Conservation (phyloP, 805 yeast species). For the Saturnispora kantuleensis region DNA sequence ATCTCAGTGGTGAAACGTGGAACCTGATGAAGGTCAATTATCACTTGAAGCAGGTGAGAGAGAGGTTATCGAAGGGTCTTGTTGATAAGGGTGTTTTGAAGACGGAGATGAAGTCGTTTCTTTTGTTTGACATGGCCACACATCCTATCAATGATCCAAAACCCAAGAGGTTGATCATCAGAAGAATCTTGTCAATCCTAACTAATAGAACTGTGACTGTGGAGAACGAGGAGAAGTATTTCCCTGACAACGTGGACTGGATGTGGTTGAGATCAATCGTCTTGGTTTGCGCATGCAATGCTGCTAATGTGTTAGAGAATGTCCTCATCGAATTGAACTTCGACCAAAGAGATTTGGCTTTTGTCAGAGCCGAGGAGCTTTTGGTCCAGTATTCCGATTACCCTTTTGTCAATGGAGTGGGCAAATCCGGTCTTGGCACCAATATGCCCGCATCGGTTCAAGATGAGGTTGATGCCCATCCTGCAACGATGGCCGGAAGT, state of each 20-base stretch:
- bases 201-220: constrained; percentile 61
- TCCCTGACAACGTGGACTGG: constrained; percentile 60
- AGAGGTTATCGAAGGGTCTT: constrained; percentile 88
- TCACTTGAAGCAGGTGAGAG: constrained; percentile 95
- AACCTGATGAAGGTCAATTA: constrained; percentile 87
- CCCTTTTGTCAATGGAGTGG: constrained; percentile 55
- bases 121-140: constrained; percentile 96
- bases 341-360: constrained; percentile 86
- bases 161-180: constrained; percentile 72
- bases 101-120: constrained; percentile 91
- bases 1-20: constrained; percentile 95
- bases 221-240: constrained; percentile 46
- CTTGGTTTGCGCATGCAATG: constrained; percentile 81
- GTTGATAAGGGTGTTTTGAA: constrained; percentile 95
- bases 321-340: constrained; percentile 67
- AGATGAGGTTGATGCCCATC: constrained; percentile 41
- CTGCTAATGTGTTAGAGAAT: constrained; percentile 93
- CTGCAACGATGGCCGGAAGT: constrained; percentile 45
- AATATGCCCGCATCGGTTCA: constrained; percentile 47
- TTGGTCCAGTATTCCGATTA: constrained; percentile 71
- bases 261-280: constrained; percentile 69
- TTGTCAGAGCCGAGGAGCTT: constrained; percentile 88
- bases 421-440: constrained; percentile 55
- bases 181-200: constrained; percentile 60
- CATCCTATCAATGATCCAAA: constrained; percentile 87